phyloP scores from a whole-genome alignment of 768 basidiomycete genomes.

The Cystobasidium onofrii region DNA sequence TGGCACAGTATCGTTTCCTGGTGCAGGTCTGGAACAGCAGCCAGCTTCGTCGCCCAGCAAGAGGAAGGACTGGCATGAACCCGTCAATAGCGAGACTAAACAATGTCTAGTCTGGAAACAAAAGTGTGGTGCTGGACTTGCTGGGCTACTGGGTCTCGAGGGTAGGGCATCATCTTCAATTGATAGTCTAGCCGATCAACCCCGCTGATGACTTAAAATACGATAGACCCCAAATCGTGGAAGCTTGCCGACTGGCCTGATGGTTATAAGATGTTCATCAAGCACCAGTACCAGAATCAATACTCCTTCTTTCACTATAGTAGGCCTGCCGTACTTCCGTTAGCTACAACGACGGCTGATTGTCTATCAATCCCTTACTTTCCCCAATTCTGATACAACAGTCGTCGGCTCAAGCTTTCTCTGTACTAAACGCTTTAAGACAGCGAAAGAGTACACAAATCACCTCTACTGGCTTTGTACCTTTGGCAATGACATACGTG shows the following conservation, averaged over 20 bases:
- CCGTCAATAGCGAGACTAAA: background rate
- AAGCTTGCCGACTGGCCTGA: constrained; percentile 24
- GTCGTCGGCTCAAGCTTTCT: constrained; percentile 23
- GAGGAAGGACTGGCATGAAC: background rate
- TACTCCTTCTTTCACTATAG: background rate
- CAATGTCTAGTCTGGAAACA: background rate
- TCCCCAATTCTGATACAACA: too few relatives aligned
- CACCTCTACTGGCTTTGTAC: constrained; percentile 21
- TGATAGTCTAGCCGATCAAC: background rate
- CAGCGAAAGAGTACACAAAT: constrained; percentile 21
- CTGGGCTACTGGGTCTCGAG: background rate
- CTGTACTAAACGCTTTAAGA: background rate
- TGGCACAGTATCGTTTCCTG: background rate
- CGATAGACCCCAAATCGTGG: constrained; percentile 6
- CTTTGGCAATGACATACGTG: background rate
- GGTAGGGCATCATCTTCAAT: background rate
- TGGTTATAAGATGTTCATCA: constrained; percentile 21
- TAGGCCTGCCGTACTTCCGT: too few relatives aligned
- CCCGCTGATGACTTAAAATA: background rate
- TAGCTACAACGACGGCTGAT: too few relatives aligned
- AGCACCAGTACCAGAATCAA: background rate
- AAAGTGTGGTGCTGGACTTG: constrained; percentile 8
- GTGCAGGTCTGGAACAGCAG: too few relatives aligned
- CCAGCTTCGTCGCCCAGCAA: background rate
- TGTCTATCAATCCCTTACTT: too few relatives aligned